Conservation (phyloP, 2,329 filamentous ascomycete species). For the Diplodia sapinea region DNA sequence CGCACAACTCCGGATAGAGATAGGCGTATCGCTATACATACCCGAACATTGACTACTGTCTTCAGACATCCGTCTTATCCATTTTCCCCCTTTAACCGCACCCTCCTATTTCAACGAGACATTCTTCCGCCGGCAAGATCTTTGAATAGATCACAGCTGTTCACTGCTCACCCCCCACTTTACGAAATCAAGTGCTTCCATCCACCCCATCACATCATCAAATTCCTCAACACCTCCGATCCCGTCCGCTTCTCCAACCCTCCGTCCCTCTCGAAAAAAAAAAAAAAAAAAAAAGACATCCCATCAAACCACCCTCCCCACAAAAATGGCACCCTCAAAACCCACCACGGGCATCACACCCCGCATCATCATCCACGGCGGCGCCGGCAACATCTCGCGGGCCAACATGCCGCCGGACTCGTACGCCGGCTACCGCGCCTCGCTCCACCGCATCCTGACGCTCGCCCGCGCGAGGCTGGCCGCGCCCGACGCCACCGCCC, state of each 20-base stretch:
- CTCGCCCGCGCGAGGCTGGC: constrained; percentile 40
- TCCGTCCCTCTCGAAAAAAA: not conserved
- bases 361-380: constrained; percentile 57
- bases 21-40: not conserved
- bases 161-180: not conserved
- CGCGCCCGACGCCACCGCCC: constrained; percentile 59
- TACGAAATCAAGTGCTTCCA: not conserved
- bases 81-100: too few species aligned
- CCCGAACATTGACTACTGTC: not conserved
- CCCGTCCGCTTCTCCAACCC: not conserved
- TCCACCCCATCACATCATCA: not conserved
- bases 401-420: constrained; percentile 45
- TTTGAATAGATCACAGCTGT: not conserved
- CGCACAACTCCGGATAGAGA: constrained; percentile 19
- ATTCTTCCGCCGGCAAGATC: not conserved
- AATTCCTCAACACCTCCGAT: not conserved
- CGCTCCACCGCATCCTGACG: constrained; percentile 47
- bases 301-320: not conserved
- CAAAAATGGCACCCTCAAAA: not conserved
- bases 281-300: not conserved
- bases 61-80: too few species aligned
- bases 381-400: constrained; percentile 55
- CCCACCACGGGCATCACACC: constrained; percentile 36
- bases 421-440: constrained; percentile 47
- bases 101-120: too few species aligned